phyloP scores from a whole-genome alignment of 257 asterid species.

The Nemophila menziesii region DNA sequence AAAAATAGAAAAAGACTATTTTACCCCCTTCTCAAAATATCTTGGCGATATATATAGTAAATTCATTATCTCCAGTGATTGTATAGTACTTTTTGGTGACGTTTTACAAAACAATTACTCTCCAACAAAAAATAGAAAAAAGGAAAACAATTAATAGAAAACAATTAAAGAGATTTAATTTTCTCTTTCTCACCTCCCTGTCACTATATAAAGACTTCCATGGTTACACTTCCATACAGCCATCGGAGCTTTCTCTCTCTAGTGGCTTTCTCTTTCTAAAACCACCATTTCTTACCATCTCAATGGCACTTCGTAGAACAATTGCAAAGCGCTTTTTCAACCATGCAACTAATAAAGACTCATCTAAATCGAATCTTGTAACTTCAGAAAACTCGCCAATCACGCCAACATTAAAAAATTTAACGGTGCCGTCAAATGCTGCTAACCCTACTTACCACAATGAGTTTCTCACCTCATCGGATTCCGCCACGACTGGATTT shows the following conservation, averaged over 20 bases:
- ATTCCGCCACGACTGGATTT: constrained; percentile 19
- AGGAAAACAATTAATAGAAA: not conserved
- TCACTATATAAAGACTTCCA: constrained; percentile 26
- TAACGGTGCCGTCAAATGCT: constrained; percentile 10
- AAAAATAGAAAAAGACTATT: too few relatives aligned
- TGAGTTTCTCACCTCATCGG: constrained; percentile 18
- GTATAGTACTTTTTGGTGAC: too few relatives aligned
- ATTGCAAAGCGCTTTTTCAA: constrained; percentile 18
- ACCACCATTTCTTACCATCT: not conserved
- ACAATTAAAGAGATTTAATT: not conserved
- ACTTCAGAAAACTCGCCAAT: constrained; percentile 15
- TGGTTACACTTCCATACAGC: constrained; percentile 12
- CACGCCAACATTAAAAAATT: constrained; percentile 13
- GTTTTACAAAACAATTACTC: too few relatives aligned
- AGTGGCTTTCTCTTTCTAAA: not conserved
- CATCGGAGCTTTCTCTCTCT: constrained; percentile 15
- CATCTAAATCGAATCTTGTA: not conserved
- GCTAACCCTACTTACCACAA: constrained; percentile 17
- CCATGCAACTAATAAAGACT: not conserved
- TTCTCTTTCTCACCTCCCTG: constrained; percentile 5
- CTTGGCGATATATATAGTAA: too few relatives aligned
- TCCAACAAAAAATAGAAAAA: too few relatives aligned
- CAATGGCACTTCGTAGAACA: constrained; percentile 56
- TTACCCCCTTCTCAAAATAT: too few relatives aligned
- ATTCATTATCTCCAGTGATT: too few relatives aligned